Conservation (phyloP, 2,329 filamentous ascomycete genomes). For the Curvularia sp. region DNA sequence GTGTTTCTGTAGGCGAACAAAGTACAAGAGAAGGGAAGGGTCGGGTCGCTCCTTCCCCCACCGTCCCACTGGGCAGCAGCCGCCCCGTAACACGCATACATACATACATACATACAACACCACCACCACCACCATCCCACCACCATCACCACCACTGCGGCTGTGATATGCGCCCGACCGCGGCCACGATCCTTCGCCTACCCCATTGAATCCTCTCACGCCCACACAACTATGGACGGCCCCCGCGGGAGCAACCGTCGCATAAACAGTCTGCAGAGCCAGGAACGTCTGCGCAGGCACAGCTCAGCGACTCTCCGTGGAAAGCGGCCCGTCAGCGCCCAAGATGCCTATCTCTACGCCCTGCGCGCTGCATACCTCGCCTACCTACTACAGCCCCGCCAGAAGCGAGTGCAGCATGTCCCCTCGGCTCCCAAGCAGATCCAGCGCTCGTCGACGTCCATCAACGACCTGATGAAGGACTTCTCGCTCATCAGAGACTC, state of each 20-base stretch:
- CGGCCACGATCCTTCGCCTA: slow-evolving; percentile 19
- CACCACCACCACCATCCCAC: not conserved
- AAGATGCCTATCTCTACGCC: slow-evolving; percentile 91
- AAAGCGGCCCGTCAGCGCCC: slow-evolving; percentile 56
- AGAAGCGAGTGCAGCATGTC: slow-evolving; percentile 88
- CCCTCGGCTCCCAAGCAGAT: slow-evolving; percentile 64
- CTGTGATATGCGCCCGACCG: slow-evolving; percentile 39
- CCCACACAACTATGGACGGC: slow-evolving; percentile 38
- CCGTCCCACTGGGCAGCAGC: slow-evolving; percentile 30
- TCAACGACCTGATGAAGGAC: slow-evolving; percentile 88
- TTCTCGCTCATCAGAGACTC: slow-evolving; percentile 72
- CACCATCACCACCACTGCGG: slow-evolving; percentile 15
- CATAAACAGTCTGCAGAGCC: slow-evolving; percentile 54
- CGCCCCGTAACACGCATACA: slow-evolving; percentile 22
- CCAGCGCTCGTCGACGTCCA: slow-evolving; percentile 73
- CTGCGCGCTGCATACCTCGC: slow-evolving; percentile 89
- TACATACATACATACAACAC: not conserved
- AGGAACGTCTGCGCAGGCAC: slow-evolving; percentile 51
- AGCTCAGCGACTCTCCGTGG: slow-evolving; percentile 46
- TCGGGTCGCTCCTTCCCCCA: not conserved
- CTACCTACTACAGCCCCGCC: slow-evolving; percentile 89
- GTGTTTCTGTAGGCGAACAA: not conserved
- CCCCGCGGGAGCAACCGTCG: slow-evolving; percentile 47
- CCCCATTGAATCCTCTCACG: slow-evolving; percentile 26
- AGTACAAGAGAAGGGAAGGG: slow-evolving; percentile 27